Percentiles rank a stretch among this genome's conserved stretches.
phyloP scores from a whole-genome alignment of 768 basidiomycete species.

The Mrakia gelida region DNA sequence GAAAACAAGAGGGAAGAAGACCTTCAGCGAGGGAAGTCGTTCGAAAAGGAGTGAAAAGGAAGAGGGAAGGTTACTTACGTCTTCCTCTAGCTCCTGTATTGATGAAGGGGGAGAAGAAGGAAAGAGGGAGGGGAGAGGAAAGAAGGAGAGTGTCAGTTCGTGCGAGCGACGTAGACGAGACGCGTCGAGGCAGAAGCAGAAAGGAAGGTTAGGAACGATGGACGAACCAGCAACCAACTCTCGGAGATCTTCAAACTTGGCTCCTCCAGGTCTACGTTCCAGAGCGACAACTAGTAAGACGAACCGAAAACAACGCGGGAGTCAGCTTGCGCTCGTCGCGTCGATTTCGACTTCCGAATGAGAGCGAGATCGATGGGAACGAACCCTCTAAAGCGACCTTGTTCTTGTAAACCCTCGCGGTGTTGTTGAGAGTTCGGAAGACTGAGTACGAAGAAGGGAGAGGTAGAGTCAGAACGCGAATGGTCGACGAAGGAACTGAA shows the following conservation, averaged over 20 bases:
- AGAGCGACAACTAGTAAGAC: conserved; percentile 62
- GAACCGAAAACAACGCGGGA: background rate
- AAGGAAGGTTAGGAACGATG: background rate
- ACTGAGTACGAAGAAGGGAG: conserved; percentile 40
- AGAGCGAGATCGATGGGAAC: background rate
- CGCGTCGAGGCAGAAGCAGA: background rate
- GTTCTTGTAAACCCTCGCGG: conserved; percentile 37
- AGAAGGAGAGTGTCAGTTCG: background rate
- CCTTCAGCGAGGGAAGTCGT: background rate
- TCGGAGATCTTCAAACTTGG: conserved; percentile 77
- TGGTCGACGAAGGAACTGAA: background rate
- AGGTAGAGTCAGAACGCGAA: background rate
- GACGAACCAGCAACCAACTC: conserved; percentile 51
- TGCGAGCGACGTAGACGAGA: background rate
- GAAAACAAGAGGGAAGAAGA: background rate
- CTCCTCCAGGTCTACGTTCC: conserved; percentile 74
- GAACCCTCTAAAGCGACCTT: conserved; percentile 46
- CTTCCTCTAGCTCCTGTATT: conserved; percentile 1
- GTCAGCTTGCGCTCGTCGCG: background rate
- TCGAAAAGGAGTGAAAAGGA: background rate
- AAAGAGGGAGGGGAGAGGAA: background rate
- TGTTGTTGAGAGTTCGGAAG: conserved; percentile 64
- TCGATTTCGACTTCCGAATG: background rate
- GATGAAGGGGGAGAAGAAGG: too few species aligned
- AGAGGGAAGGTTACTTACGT: background rate